Evolutionary conservation across 2,329 filamentous ascomycete species (phyloP), one percentile per base, ranked within the genome.

Genomic region (Talaromyces sp.): DNA sequence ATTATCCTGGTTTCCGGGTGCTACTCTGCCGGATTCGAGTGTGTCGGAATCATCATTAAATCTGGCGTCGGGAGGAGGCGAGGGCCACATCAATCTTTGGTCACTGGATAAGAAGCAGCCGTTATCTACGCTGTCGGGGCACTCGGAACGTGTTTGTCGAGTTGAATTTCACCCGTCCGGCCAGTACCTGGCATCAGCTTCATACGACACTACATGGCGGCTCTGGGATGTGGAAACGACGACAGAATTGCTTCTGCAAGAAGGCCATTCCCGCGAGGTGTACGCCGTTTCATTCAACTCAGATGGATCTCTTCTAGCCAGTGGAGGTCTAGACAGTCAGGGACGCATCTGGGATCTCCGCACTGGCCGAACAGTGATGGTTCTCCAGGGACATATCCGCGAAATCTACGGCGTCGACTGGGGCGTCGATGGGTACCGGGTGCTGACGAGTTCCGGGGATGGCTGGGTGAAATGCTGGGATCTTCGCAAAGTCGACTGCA

Each of bases 391-490:
- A 0, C 91, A 95, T 69, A 94, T 97, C 70, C 90, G 92, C 63
- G 92, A 95, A 14, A 96, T 99, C 58, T 92, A 96, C 69, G 92
- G 88, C 0, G 80, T 97, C 6, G 92, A 97, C 74, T 99, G 95
- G 94, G 87, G 90, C 61, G 83, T 88, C 0, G 94, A 99, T 71
- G 92, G 93, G 6, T 88, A 96, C 73, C 86, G 94, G n/a, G 85
- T 97, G 9, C 80, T 97, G n/a, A 92, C 92, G 0, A 92, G 92
- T 1, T 95, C 92, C 14, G 91, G 88, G 2, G 94, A 99, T 71
- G 93, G 93, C 19, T 97, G 94, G 85, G 87, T 96, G 69, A 97
- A 97, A 75, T 97, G 93, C 76, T 99, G 94, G 94, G 94, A 99
- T 71, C 83, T 99, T 57, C 87, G 94, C 52, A 93, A 94, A 68